Conservation (phyloP, 257 asterid genomes). For the Solanum phureja region DNA sequence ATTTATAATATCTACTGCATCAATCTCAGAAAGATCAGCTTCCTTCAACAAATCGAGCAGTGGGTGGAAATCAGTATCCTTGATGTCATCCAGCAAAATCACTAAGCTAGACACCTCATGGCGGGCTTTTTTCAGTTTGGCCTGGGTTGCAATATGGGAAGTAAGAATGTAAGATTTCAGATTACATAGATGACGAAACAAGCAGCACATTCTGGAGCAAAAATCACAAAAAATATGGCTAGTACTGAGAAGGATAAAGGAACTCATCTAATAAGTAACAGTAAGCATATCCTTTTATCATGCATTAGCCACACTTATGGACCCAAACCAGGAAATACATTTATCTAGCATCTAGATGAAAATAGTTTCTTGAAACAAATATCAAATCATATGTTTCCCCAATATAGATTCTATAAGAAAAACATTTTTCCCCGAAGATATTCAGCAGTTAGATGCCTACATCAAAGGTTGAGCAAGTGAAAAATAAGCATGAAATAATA, state of each 20-base stretch:
- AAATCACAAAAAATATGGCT: background rate
- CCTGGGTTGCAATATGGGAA: constrained; percentile 38
- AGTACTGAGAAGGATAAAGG: background rate
- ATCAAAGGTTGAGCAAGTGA: background rate
- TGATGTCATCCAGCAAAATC: constrained; percentile 54
- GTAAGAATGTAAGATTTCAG: background rate
- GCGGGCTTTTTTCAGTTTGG: constrained; percentile 57
- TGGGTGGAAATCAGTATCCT: constrained; percentile 61
- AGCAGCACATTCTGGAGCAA: background rate
- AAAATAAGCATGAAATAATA: background rate
- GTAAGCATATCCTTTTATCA: background rate
- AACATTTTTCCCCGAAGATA: background rate
- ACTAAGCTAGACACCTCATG: constrained; percentile 36
- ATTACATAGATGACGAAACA: background rate
- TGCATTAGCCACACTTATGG: background rate
- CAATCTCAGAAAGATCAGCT: constrained; percentile 66
- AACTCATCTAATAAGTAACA: background rate
- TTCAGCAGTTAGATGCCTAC: background rate
- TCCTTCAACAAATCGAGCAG: constrained; percentile 52
- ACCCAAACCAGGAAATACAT: background rate
- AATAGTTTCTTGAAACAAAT: background rate
- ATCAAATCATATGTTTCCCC: background rate
- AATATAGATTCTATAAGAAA: background rate
- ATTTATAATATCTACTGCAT: constrained; percentile 75
- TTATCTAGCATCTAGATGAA: background rate